These are phyloP conservation scores for Ustilaginoidea virens DNA, from an alignment of 2,329 filamentous ascomycete genomes.

Conservation along the genomic window DNA sequence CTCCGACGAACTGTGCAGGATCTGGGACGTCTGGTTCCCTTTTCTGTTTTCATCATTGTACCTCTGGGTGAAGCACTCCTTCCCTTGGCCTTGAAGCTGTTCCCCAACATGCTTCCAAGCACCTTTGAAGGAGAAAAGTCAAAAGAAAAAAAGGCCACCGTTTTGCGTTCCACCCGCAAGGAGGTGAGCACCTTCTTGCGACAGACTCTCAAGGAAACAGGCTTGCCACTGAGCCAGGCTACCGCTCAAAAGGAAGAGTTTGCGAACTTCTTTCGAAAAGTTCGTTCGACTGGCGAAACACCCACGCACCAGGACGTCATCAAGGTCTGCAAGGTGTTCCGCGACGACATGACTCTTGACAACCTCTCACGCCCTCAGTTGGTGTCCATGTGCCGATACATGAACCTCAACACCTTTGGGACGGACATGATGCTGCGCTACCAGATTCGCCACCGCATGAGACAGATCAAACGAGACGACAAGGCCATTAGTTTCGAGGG, in stretches of 20 bases:
- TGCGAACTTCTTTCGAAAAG: conserved; percentile 91
- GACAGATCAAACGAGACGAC: conserved; percentile 98
- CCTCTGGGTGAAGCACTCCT: conserved; percentile 90
- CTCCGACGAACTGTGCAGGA: conserved; percentile 88
- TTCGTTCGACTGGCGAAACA: conserved; percentile 77
- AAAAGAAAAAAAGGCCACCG: conserved; percentile 75
- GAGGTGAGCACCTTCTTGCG: conserved; percentile 86
- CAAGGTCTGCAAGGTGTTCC: conserved; percentile 98
- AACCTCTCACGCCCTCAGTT: conserved; percentile 91
- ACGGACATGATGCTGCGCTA: conserved; percentile 97
- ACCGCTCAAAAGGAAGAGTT: conserved; percentile 91
- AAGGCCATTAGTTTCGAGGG: conserved; percentile 88
- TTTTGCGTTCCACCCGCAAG: conserved; percentile 72
- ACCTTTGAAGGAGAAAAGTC: conserved; percentile 89
- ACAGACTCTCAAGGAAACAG: conserved; percentile 82
- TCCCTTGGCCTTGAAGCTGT: conserved; percentile 80
- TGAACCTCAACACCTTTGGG: conserved; percentile 93
- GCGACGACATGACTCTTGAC: conserved; percentile 92
- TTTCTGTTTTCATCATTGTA: conserved; percentile 93
- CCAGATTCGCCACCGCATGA: conserved; percentile 92
- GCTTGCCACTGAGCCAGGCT: conserved; percentile 68
- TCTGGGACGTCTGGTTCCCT: conserved; percentile 80
- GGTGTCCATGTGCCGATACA: conserved; percentile 95
- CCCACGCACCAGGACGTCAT: conserved; percentile 86
- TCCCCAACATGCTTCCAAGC: conserved; percentile 93